Evolutionary conservation across 139 green algal species (phyloP).

Genomic region (Chlorella sp.): DNA sequence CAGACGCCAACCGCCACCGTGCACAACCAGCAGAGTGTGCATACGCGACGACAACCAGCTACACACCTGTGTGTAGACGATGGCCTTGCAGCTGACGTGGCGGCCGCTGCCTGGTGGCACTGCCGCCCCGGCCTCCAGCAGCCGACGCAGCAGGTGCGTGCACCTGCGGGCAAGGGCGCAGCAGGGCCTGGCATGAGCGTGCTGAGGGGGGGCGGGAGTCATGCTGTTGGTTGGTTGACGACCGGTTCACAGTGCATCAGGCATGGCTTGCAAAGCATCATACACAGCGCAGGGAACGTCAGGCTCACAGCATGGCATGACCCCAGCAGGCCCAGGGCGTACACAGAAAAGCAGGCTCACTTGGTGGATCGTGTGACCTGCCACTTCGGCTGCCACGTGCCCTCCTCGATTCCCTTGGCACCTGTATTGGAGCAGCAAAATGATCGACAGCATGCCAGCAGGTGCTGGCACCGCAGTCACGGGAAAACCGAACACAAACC

Average conservation of each 20-base stretch:
- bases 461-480: neutral
- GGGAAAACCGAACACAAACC: too few relatives aligned
- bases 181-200: too few relatives aligned
- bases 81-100: conserved; percentile 66
- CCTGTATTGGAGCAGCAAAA: neutral
- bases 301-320: neutral
- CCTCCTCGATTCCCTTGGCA: conserved; percentile 39
- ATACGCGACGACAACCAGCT: conserved; percentile 50
- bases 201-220: too few relatives aligned
- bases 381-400: conserved; percentile 84
- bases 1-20: neutral
- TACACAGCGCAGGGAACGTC: neutral
- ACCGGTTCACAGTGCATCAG: neutral
- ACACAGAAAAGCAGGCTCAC: conserved; percentile 23
- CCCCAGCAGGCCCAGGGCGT: neutral
- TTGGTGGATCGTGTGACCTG: conserved; percentile 71
- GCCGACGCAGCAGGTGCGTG: conserved; percentile 73
- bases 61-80: conserved; percentile 88
- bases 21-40: neutral
- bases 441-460: neutral
- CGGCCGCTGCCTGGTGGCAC: conserved; percentile 4
- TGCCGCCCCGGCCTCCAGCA: conserved; percentile 60
- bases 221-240: too few relatives aligned
- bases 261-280: neutral
- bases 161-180: neutral